These are phyloP conservation scores for Hemileia vastatrix DNA, from an alignment of 1,284 basidiomycete genomes.

Conservation along the genomic window DNA sequence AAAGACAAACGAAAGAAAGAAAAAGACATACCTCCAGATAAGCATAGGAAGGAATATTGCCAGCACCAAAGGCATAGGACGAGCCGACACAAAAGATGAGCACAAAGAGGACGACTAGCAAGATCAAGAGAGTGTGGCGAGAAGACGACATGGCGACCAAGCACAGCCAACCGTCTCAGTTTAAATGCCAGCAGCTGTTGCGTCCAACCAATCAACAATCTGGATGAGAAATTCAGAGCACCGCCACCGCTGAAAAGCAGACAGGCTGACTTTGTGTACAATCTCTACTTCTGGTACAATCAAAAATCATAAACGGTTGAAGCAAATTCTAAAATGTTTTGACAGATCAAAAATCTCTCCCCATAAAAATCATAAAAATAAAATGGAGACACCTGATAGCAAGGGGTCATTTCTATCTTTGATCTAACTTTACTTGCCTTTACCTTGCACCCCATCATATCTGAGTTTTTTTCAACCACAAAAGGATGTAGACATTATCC, in stretches of 20 bases:
- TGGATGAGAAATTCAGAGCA: not conserved
- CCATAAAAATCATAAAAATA: too few relatives aligned
- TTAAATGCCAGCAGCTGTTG: not conserved
- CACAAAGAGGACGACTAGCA: conserved; percentile 9
- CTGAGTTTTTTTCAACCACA: too few relatives aligned
- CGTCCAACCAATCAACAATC: not conserved
- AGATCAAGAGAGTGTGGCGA: too few relatives aligned
- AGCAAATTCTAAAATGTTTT: too few relatives aligned
- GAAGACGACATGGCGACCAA: not conserved
- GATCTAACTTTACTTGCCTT: too few relatives aligned
- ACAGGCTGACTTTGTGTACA: not conserved
- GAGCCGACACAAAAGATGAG: conserved; percentile 15
- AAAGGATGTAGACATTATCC: too few relatives aligned
- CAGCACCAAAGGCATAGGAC: conserved; percentile 28
- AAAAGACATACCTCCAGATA: conserved; percentile 27
- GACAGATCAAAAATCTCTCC: too few relatives aligned
- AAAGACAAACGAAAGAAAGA: not conserved
- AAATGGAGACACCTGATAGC: too few relatives aligned
- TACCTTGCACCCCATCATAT: too few relatives aligned
- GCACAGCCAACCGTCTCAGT: not conserved
- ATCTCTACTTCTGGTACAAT: too few relatives aligned
- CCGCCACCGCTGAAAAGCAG: not conserved
- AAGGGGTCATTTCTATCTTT: too few relatives aligned
- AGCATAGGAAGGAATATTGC: conserved; percentile 33
- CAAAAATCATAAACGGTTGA: too few relatives aligned